Conservation (phyloP, 2,329 filamentous ascomycete genomes). For the Clarireedia paspali region DNA sequence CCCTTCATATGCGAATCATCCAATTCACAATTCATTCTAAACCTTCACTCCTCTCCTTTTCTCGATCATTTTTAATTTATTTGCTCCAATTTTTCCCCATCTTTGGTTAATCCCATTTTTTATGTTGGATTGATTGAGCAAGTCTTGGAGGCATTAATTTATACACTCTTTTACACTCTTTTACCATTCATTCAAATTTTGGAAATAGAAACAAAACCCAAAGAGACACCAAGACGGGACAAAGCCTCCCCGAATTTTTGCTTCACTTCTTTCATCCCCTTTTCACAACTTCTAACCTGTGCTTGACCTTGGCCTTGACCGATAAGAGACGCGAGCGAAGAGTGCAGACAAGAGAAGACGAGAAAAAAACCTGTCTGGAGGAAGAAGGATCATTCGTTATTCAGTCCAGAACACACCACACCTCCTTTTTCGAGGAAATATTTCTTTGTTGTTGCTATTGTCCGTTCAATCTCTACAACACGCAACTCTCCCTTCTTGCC, state of each 20-base stretch:
- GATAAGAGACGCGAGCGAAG: neutral
- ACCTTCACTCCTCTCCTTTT: neutral
- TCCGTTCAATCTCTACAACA: neutral
- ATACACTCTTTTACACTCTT: neutral
- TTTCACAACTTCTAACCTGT: neutral
- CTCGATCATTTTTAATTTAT: neutral
- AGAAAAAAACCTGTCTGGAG: neutral
- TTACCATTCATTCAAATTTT: neutral
- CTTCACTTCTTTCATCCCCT: constrained; percentile 1
- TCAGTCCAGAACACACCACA: too few relatives aligned
- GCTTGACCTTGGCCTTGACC: neutral
- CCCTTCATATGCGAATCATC: neutral
- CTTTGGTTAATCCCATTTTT: constrained; percentile 7
- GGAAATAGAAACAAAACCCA: too few relatives aligned
- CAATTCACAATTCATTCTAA: neutral
- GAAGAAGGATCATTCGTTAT: neutral
- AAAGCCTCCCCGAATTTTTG: neutral
- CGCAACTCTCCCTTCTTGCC: neutral
- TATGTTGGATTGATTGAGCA: neutral
- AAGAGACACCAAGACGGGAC: too few relatives aligned
- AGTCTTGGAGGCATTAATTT: too few relatives aligned
- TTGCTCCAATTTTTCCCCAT: constrained; percentile 1
- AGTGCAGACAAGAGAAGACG: neutral
- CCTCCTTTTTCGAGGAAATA: constrained; percentile 4
- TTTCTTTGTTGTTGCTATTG: constrained; percentile 11